phyloP scores from a whole-genome alignment of 2,329 filamentous ascomycete genomes.

The Scleromitrula shiraiana region DNA sequence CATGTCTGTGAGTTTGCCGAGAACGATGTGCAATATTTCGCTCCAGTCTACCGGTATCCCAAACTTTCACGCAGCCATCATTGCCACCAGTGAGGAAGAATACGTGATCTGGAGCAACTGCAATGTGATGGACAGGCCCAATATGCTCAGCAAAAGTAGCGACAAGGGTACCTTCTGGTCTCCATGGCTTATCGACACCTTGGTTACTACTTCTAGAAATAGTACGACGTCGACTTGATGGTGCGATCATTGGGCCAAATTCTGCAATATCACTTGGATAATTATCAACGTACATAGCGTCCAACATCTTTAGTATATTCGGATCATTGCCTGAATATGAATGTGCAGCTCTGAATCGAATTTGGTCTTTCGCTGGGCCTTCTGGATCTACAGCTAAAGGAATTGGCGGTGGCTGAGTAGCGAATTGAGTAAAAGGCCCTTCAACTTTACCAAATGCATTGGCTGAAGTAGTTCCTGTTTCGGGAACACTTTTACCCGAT shows the following conservation, averaged over 20 bases:
- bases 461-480: slow-evolving; percentile 54
- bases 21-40: slow-evolving; percentile 85
- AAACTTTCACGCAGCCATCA: slow-evolving; percentile 84
- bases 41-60: slow-evolving; percentile 86
- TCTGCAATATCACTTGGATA: slow-evolving; percentile 57
- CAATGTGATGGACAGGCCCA: slow-evolving; percentile 71
- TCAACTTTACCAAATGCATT: slow-evolving; percentile 60
- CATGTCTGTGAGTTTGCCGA: slow-evolving; percentile 75
- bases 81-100: slow-evolving; percentile 95
- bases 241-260: slow-evolving; percentile 74
- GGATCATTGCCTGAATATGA: slow-evolving; percentile 78
- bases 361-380: slow-evolving; percentile 29
- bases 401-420: slow-evolving; percentile 31
- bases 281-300: slow-evolving; percentile 74
- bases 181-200: slow-evolving; percentile 57
- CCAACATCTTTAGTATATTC: slow-evolving; percentile 61
- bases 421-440: slow-evolving; percentile 32
- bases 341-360: slow-evolving; percentile 58
- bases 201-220: slow-evolving; percentile 31
- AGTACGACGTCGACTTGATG: slow-evolving; percentile 49
- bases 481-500: slow-evolving; percentile 51
- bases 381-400: slow-evolving; percentile 32
- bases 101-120: slow-evolving; percentile 78
- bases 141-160: slow-evolving; percentile 85
- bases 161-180: slow-evolving; percentile 73